Base-by-base conservation (phyloP, 495 filamentous ascomycete genomes). In the Tuber brumale region DNA sequence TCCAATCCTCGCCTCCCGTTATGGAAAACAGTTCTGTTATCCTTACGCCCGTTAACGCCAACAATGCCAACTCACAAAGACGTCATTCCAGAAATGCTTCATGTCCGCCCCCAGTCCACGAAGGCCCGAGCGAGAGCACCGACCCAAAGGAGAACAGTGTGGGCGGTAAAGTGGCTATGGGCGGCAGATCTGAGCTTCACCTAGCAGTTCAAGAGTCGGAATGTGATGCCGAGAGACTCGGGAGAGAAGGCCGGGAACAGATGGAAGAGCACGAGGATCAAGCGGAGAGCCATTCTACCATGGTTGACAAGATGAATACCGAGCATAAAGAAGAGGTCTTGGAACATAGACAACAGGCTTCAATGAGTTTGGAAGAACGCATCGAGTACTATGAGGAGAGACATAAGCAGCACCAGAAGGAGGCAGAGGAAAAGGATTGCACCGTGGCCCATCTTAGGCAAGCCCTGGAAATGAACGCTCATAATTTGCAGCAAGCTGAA, bases 351-450 rank as follows among this genome's bases (percentile, higher is more conserved):
- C 71, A 72, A 51, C 79, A 77, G 23, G 76, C 73, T 37, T 81
- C 78, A 31, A 45, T 79, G 16, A 41, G 76, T 12, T 69, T 80
- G n/a, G 78, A 80, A 10, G 78, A 80, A 42, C 72, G 78, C 1
- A 51, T 73, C 3, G 73, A 75, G 57, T 79, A 48, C 41, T 70
- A 72, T 35, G 72, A 79, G 41, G 45, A 79, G 5, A 66, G 69
- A 35, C 31, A 75, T 3, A 70, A 70, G 27, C 79, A 82, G 19
- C 73, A 69, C 10, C 70, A 61, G 12, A 51, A 42, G 70, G 77
- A 81, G 39, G 66, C 66, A 39, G 80, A 81, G 23, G 80, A 81
- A 70, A 78, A 79, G 31, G 79, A 81, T 18, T 23, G 71, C 16
- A 81, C 76, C 19, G 78, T 82, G 48, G 42, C 57, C 27, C 79